These are phyloP conservation scores for Stachybotrys chartarum DNA, from an alignment of 2,329 filamentous ascomycete genomes.

Conservation along the genomic window DNA sequence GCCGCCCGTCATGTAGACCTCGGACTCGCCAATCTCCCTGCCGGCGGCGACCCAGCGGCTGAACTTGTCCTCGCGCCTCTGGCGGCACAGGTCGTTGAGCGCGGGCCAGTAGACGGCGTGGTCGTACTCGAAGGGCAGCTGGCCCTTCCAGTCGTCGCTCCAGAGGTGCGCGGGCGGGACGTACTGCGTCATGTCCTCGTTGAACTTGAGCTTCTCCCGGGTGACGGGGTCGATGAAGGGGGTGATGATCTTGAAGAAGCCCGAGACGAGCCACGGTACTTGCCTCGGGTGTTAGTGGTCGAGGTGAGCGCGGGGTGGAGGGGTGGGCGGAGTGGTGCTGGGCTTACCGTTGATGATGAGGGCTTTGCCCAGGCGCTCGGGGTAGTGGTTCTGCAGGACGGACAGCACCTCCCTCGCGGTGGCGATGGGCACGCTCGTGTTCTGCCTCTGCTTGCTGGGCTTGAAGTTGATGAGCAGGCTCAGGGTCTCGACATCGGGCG, in stretches of 20 bases:
- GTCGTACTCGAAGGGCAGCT: constrained; percentile 86
- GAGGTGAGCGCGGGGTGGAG: neutral
- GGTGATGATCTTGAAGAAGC: constrained; percentile 93
- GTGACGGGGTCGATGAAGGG: constrained; percentile 96
- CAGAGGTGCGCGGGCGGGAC: constrained; percentile 78
- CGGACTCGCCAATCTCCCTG: constrained; percentile 75
- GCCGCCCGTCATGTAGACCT: constrained; percentile 74
- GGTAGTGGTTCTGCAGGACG: constrained; percentile 94
- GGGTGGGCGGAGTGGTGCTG: neutral
- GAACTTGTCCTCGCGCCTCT: constrained; percentile 54
- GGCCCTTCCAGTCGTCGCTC: constrained; percentile 65
- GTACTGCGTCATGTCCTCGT: constrained; percentile 79
- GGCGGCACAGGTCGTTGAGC: constrained; percentile 62
- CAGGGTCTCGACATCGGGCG: constrained; percentile 77
- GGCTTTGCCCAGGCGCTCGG: constrained; percentile 81
- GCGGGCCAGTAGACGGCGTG: constrained; percentile 86
- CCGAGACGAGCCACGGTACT: constrained; percentile 87
- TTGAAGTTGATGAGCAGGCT: constrained; percentile 91
- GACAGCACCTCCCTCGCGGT: constrained; percentile 78
- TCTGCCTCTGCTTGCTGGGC: constrained; percentile 64
- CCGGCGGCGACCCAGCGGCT: constrained; percentile 75
- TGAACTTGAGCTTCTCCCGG: constrained; percentile 93
- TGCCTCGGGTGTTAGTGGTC: neutral
- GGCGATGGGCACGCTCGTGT: constrained; percentile 63
- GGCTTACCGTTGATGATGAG: constrained; percentile 77